Base-by-base conservation (phyloP, 176 grass and related monocot species). In the Oryza officinalis region DNA sequence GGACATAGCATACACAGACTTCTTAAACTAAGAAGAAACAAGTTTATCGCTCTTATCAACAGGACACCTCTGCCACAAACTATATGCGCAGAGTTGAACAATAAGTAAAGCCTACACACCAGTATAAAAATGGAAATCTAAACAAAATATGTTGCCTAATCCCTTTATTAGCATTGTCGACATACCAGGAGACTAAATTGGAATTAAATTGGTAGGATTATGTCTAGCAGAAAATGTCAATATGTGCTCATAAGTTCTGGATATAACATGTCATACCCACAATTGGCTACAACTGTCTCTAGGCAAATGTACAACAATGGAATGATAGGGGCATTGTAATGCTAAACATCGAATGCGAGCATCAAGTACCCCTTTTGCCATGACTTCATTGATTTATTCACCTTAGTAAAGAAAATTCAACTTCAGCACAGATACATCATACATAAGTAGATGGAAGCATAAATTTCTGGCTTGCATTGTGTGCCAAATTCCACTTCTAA, bases 321-420 rank as follows among this genome's bases (percentile, higher is more conserved):
- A 40, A 27, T 32, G 31, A 72, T 35, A 71, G 67, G 40, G 59
- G 13, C 4, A 72, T 65, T 78, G 2, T 71, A 63, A 25, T 3
- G 4, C 13, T 74, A 10, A 15, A 25, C 45, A 67, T 61, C 17
- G 68, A 65, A 28, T 80, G 38, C 38, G 40, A 60, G 63, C 27
- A 74, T 38, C 63, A 89, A 73, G 8, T 13, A 44, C 64, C 85
- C 52, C 6, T 77, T 83, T 77, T 4, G 60, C 52, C 10, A 23
- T 71, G 65, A 71, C 44, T 47, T 31, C 38, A n/a, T 61, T 23
- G 57, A 57, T 25, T 25, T 61, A 61, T 66, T 78, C 43, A 79
- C 6, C 41, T 71, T 64, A 54, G 72, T 23, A 14, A 10, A 76
- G 27, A 54, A 27, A 47, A 49, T 37, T 26, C 7, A 69, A 69